Evolutionary conservation across 1,284 basidiomycete genomes (phyloP), one percentile per base, ranked within the genome.

Genomic region (Melampsora occidentalis): DNA sequence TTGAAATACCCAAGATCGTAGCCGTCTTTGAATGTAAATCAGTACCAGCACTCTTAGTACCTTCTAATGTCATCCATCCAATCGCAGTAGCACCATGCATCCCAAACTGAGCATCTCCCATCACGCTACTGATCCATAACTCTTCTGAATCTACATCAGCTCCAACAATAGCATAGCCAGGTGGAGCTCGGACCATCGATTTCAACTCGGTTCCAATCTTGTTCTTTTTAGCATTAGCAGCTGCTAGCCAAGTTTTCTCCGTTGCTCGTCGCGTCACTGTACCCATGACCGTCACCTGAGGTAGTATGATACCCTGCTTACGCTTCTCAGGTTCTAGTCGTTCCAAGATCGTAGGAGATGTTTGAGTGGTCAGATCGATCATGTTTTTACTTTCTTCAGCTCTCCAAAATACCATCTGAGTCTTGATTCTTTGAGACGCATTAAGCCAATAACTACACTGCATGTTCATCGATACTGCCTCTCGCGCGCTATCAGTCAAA

Each of bases 11-110:
- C 66, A 99, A 85, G 80, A 99, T 99, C 77, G 85, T 89, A 6
- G 96, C 97, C 9, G 96, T 97, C 85, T 97, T 98, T 33, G 94
- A 97, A 82, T 99, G 96, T 69, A 99, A 85, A 84, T 99, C 97
- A 2, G 96, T 99, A 5, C 94, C 96, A 0, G 91, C 90, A 0
- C 90, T 87, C 84, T 99, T 99, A n/a, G 95, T 97, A 0, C 97
- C 97, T 83, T 99, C 97, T 33, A 99, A 88, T 14, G 96, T 99
- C 96, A 99, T 99, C 97, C 96, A 99, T 0, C 96, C 97, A 63
- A 99, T 90, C 0, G 96, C 94, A 0, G 95, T 97, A 2, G 94
- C 94, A 20, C 97, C 96, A 80, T 99, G 96, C 77, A 97, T 84
- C 9, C 96, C 97, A 82, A 99, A 97, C 84, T 99, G 96, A 0